Evolutionary conservation across 108 stramenopile genomes (phyloP).

Genomic region (Fistulifera solaris): DNA sequence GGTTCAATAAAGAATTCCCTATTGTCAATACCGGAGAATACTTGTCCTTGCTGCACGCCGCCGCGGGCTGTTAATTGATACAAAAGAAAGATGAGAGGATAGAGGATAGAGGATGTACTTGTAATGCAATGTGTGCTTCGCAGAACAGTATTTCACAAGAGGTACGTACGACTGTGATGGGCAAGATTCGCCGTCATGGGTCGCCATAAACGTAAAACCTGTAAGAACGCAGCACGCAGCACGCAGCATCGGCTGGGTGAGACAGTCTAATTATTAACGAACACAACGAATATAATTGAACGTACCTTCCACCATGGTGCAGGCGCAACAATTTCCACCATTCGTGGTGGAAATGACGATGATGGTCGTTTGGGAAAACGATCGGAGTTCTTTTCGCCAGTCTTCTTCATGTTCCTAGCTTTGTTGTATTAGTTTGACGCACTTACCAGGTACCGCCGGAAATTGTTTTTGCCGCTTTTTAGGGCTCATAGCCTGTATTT

Average conservation of each 20-base stretch:
- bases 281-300: neutral
- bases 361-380: too few species aligned
- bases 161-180: neutral
- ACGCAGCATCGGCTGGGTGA: neutral
- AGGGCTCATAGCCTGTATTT: too few species aligned
- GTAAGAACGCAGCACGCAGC: too few species aligned
- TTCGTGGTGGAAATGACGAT: too few species aligned
- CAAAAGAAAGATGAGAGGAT: too few species aligned
- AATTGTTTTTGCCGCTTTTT: too few species aligned
- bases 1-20: too few species aligned
- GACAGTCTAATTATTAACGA: neutral
- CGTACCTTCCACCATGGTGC: conserved; percentile 3
- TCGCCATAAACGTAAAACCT: neutral
- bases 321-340: conserved; percentile 3
- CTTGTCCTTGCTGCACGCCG: conserved; percentile 2
- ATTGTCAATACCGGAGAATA: too few species aligned
- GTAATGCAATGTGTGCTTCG: neutral
- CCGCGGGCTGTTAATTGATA: neutral
- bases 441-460: too few species aligned
- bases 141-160: neutral
- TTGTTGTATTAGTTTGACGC: too few species aligned
- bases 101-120: neutral
- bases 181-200: neutral
- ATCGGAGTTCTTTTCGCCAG: too few species aligned
- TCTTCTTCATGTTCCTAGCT: too few species aligned